Evolutionary conservation across 371 early-diverging fungal species (phyloP), one percentile per base, ranked within the genome.

Genomic region (Parasitella parasitica): DNA sequence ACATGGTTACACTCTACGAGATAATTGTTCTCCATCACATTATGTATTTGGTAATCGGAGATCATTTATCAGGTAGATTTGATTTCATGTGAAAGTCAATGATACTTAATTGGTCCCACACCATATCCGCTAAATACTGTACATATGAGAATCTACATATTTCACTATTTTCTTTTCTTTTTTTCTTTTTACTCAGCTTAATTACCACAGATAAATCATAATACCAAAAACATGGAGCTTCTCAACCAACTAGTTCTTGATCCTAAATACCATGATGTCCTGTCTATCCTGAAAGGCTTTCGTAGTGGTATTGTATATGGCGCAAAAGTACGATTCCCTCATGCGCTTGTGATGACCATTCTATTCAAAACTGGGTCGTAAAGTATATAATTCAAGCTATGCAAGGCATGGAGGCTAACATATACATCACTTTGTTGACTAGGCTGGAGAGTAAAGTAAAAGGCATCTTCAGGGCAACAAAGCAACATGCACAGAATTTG

Each of bases 291-390:
- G 54, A 98, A 98, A 76, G 97, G 94, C 9, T 91, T 93, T 66
- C 89, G 98, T 52, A 98, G 96, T 74, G 98, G 98, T 63, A 84
- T 94, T 48, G 97, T 98, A 8, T 98, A 97, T 68, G 97, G 98
- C 39, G 90, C 96, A 36, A 96, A 97, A 75, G 90, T 98, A 51
- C 82, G 98, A 43, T 97, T 97, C 64, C 98, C 98, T 24, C 97
- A 98, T 76, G 98, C 98, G 11, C 77, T 98, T 0, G 97, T 98
- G 59, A 98, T 98, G 98, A 94, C 97, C 22, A 80, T 97, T 64
- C 81, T 98, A 60, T 98, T 98, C 81, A 87, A 97, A 32, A 74
- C 81, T 27, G 94, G 93, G 61, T 89, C 88, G 95, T 96, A 87
- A 72, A 84, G 69, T 20, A 13, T 32, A 30, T 18, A 11, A n/a